Evolutionary conservation across 768 basidiomycete species (phyloP), one percentile per base, ranked within the genome.

Genomic region (Pholiota molesta): DNA sequence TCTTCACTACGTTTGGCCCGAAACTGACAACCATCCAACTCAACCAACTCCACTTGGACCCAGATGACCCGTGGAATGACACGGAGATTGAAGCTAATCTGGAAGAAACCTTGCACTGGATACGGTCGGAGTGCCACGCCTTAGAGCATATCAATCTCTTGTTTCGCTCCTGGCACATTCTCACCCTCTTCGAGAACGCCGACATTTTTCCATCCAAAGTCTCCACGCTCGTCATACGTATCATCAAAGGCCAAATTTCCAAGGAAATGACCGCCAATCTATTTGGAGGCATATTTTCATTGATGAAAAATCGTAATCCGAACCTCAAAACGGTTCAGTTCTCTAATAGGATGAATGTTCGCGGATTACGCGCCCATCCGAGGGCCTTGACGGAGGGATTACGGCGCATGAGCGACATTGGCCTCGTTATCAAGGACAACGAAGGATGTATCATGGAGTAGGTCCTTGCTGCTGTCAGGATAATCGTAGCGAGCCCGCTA

Each of bases 11-110:
- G 5, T 7, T 59, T 2, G 64, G 60, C 13, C 52, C 60, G 11
- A 55, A 61, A 21, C 39, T 68, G 13, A 45, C 52, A 8, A 49
- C 57, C n/a, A 55, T 68, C 17, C 68, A 65, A 55, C 35, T 68
- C 37, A 61, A 61, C 40, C 63, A 45, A 23, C n/a, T 44, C 33
- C 35, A 26, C 31, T 9, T 31, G 31, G 31, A 31, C 31, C 31
- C 31, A 7, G 31, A 31, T 9, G 31, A 31, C 31, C 31, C 9
- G 31, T 31, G 9, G 6, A 31, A 31, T 14, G 37, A 59, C 21
- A 53, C 44, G 51, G 54, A 47, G n/a, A 5, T 47, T 1, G 55
- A 6, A 28, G 29, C 23, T n/a, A n/a, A 33, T 8, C 16, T 64
- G n/a, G 10, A 31, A 2, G 17, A 35, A 9, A 42, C 55, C 21